Evolutionary conservation across 2,329 filamentous ascomycete genomes (phyloP).

Genomic region (Aspergillus tamarii): DNA sequence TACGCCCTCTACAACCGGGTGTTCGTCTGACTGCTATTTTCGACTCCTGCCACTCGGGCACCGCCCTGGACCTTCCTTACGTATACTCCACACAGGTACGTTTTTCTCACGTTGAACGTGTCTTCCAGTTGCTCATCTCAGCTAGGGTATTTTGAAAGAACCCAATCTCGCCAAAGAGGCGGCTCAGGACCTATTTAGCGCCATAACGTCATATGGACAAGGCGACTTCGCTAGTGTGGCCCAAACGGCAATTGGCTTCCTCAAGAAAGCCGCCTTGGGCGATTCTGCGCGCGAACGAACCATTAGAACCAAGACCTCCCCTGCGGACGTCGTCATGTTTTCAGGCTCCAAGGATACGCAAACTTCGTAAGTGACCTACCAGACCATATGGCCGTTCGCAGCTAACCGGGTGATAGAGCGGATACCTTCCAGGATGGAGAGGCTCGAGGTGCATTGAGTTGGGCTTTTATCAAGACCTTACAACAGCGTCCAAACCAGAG

Average conservation of each 20-base stretch:
- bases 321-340: constrained; percentile 97
- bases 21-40: constrained; percentile 76
- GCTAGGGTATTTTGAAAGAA: constrained; percentile 64
- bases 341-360: constrained; percentile 95
- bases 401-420: constrained; percentile 59
- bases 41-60: constrained; percentile 69
- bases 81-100: constrained; percentile 63
- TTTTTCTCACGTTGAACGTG: neutral
- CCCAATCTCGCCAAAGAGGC: constrained; percentile 70
- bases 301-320: constrained; percentile 84
- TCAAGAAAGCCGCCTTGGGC: constrained; percentile 84
- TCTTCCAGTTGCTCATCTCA: neutral
- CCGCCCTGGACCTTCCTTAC: constrained; percentile 68
- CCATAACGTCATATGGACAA: constrained; percentile 75
- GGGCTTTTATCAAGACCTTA: constrained; percentile 88
- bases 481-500: constrained; percentile 91
- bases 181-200: constrained; percentile 63
- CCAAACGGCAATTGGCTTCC: constrained; percentile 75
- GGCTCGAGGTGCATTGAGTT: constrained; percentile 96
- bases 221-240: constrained; percentile 84
- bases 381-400: neutral
- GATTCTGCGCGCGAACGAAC: constrained; percentile 78
- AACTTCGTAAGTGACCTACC: constrained; percentile 55
- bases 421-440: constrained; percentile 87
- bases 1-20: constrained; percentile 76